Evolutionary conservation across 768 basidiomycete genomes (phyloP), one percentile per base, ranked within the genome.

Genomic region (Crucibulum laeve): DNA sequence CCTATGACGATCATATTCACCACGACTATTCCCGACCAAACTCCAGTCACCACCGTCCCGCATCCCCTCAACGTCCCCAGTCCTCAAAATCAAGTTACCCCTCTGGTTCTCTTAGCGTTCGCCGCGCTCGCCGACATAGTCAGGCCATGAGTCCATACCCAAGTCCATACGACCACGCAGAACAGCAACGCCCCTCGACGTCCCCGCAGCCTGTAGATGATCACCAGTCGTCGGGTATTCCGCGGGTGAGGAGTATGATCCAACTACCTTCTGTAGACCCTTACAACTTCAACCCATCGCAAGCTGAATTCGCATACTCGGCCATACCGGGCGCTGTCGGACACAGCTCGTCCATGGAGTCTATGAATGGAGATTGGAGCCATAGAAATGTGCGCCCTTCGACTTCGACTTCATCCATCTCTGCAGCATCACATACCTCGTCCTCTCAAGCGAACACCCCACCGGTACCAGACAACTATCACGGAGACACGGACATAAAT

Each of bases 121-220:
- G 87, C 21, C 76, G 89, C 23, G 75, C 76, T 35, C 76, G 89
- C 34, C 77, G 89, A 45, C 89, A 91, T 62, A 87, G 84, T 59
- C 89, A 91, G 60, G 89, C 88, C 1, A 82, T 91, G 73, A 86
- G 82, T 54, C 89, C 89, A 10, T 91, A 91, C 63, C 89, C 89
- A 14, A 84, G 80, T 48, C 87, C 88, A 35, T 91, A 91, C 62
- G 82, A 81, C 46, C 77, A 82, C 43, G 68, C 75, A 35, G 77
- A 75, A 28, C 74, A 79, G 40, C 79, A 82, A 49, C 77, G 85
- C 30, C 82, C 81, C 1, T 85, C 83, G 43, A 80, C 83, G 19
- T 84, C 82, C 7, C 85, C 84, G 15, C 82, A 84, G 53, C 83
- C 83, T 21, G 65, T 74, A 43, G 83, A 77, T 32, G 71, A 74